Evolutionary conservation across 2,329 filamentous ascomycete genomes (phyloP).

Genomic region (Nemania serpens): DNA sequence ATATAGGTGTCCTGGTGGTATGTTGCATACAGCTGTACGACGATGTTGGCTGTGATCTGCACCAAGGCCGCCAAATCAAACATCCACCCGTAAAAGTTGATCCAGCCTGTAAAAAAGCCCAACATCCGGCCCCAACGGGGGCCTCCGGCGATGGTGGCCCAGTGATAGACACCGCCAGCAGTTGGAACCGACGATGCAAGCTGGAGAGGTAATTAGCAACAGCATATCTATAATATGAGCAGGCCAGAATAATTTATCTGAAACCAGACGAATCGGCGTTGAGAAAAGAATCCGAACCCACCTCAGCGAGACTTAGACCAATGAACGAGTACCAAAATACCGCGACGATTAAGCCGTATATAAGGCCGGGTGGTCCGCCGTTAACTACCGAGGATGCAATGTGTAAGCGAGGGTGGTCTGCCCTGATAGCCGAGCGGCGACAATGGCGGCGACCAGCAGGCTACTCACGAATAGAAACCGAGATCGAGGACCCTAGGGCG

Average conservation of each 20-base stretch:
- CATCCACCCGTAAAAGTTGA: constrained; percentile 65
- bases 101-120: constrained; percentile 53
- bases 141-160: constrained; percentile 63
- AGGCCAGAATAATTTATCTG: neutral
- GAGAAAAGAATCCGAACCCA: constrained; percentile 29
- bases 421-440: constrained; percentile 3
- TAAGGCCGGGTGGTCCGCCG: constrained; percentile 48
- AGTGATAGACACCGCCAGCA: constrained; percentile 64
- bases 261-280: neutral
- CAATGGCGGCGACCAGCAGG: neutral
- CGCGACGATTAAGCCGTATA: constrained; percentile 50
- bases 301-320: constrained; percentile 49
- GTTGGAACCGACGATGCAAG: constrained; percentile 66
- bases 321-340: constrained; percentile 51
- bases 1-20: constrained; percentile 59
- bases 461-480: constrained; percentile 53
- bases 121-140: constrained; percentile 57
- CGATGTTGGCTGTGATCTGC: constrained; percentile 62
- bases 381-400: constrained; percentile 40
- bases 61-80: constrained; percentile 64
- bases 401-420: constrained; percentile 1
- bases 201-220: constrained; percentile 39
- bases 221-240: neutral
- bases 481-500: constrained; percentile 64
- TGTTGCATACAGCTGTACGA: constrained; percentile 64